These are phyloP conservation scores for Corinectria fuckeliana DNA, from an alignment of 2,329 filamentous ascomycete species.

Conservation along the genomic window DNA sequence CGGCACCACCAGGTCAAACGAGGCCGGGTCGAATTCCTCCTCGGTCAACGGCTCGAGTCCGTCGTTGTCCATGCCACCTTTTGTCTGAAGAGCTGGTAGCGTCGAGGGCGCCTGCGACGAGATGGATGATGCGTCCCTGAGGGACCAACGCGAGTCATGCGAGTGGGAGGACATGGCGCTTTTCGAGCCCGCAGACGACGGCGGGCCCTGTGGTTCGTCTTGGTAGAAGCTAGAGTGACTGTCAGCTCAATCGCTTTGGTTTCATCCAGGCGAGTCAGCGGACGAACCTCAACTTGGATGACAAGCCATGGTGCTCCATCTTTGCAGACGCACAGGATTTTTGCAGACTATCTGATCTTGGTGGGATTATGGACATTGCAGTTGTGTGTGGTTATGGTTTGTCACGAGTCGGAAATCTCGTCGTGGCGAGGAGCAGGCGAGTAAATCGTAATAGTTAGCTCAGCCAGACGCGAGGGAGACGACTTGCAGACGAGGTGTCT, in stretches of 20 bases:
- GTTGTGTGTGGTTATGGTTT: no score
- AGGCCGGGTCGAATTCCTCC: conserved; percentile 33
- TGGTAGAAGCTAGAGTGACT: conserved; percentile 8
- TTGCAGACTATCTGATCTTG: conserved; percentile 5
- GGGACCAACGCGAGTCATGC: conserved; percentile 22
- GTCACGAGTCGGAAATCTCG: no score
- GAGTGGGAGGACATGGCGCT: conserved; percentile 26
- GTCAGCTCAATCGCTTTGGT: background rate
- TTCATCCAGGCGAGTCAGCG: background rate
- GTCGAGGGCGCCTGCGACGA: conserved; percentile 22
- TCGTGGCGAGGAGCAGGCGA: no score
- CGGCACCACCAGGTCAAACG: conserved; percentile 32
- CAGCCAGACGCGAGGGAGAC: no score
- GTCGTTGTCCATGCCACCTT: conserved; percentile 26
- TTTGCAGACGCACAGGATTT: background rate
- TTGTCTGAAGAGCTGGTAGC: conserved; percentile 27
- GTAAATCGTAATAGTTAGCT: no score
- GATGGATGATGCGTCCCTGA: conserved; percentile 25
- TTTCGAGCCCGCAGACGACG: conserved; percentile 23
- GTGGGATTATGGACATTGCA: background rate
- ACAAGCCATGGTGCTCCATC: background rate
- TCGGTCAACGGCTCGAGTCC: conserved; percentile 29
- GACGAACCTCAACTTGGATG: conserved; percentile 9
- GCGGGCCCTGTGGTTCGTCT: background rate
- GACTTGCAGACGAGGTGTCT: no score